Evolutionary conservation across 2,329 filamentous ascomycete species (phyloP).

Genomic region (Zymoseptoria ardabiliae): DNA sequence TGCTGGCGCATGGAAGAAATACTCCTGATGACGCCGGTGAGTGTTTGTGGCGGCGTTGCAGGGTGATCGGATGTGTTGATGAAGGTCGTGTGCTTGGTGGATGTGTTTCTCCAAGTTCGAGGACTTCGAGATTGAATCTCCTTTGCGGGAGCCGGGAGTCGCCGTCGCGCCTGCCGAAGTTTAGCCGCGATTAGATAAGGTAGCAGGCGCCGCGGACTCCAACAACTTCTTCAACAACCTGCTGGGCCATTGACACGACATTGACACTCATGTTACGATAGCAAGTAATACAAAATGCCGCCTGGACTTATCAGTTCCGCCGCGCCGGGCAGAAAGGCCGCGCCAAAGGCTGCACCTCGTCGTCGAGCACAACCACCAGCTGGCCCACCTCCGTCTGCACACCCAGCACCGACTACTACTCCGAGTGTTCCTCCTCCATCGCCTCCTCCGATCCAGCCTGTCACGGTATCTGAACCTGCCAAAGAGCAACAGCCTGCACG

Average conservation of each 20-base stretch:
- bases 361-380: slow-evolving; percentile 22
- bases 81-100: slow-evolving; percentile 4
- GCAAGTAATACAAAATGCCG: slow-evolving; percentile 8
- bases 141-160: no score
- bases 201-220: no score
- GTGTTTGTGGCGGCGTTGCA: neutral
- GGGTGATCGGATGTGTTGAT: neutral
- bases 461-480: slow-evolving; percentile 1
- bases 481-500: neutral
- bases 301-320: slow-evolving; percentile 47
- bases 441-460: slow-evolving; percentile 12
- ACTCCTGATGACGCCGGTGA: neutral
- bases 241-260: neutral
- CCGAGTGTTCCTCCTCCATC: slow-evolving; percentile 10
- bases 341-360: slow-evolving; percentile 40
- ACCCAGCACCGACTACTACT: slow-evolving; percentile 1
- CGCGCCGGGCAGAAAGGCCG: slow-evolving; percentile 44
- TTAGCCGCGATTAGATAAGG: no score
- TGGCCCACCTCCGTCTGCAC: slow-evolving; percentile 12
- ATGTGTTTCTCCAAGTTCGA: neutral
- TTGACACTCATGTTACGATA: neutral
- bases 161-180: no score
- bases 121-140: neutral
- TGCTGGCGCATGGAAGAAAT: neutral
- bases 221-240: no score